Percentiles rank a stretch among this genome's conserved stretches.
Evolutionary conservation across 2,329 filamentous ascomycete species (phyloP).

Genomic region (Dactylellina parvicollis): DNA sequence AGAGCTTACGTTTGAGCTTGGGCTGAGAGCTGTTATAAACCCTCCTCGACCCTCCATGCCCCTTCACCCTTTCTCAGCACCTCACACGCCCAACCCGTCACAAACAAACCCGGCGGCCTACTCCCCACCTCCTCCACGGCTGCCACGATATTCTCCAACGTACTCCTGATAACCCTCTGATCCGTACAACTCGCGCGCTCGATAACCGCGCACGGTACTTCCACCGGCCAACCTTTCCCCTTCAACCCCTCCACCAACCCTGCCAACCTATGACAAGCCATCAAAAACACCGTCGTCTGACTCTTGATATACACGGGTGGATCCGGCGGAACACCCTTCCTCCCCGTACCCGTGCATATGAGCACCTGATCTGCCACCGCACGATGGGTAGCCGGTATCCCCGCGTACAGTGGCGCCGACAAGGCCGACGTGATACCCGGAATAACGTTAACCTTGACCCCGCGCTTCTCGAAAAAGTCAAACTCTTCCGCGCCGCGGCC

Average conservation of each 20-base stretch:
- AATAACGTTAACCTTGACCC: slow-evolving; percentile 70
- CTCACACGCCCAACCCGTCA: slow-evolving; percentile 84
- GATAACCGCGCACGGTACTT: slow-evolving; percentile 90
- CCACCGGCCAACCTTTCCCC: slow-evolving; percentile 71
- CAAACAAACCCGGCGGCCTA: slow-evolving; percentile 85
- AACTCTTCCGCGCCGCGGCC: slow-evolving; percentile 94
- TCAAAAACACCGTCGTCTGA: slow-evolving; percentile 90
- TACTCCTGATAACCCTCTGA: slow-evolving; percentile 90
- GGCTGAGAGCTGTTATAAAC: slow-evolving; percentile 69
- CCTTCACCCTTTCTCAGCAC: slow-evolving; percentile 69
- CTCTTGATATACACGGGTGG: slow-evolving; percentile 80
- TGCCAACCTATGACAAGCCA: slow-evolving; percentile 87
- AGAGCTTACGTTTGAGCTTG: too few species aligned
- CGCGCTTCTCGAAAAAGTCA: slow-evolving; percentile 74
- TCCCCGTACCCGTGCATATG: slow-evolving; percentile 94
- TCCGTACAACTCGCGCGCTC: slow-evolving; percentile 94
- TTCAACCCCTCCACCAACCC: slow-evolving; percentile 77
- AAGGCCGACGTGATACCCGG: slow-evolving; percentile 91
- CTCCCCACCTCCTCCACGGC: slow-evolving; percentile 91
- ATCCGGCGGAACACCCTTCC: slow-evolving; percentile 83
- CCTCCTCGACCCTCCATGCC: slow-evolving; percentile 87
- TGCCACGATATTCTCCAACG: slow-evolving; percentile 77
- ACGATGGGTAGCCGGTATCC: slow-evolving; percentile 86
- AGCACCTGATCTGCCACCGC: slow-evolving; percentile 91
- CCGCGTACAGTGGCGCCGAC: slow-evolving; percentile 85